phyloP scores from a whole-genome alignment of 2,329 filamentous ascomycete genomes.

The Colletotrichum liriopes region DNA sequence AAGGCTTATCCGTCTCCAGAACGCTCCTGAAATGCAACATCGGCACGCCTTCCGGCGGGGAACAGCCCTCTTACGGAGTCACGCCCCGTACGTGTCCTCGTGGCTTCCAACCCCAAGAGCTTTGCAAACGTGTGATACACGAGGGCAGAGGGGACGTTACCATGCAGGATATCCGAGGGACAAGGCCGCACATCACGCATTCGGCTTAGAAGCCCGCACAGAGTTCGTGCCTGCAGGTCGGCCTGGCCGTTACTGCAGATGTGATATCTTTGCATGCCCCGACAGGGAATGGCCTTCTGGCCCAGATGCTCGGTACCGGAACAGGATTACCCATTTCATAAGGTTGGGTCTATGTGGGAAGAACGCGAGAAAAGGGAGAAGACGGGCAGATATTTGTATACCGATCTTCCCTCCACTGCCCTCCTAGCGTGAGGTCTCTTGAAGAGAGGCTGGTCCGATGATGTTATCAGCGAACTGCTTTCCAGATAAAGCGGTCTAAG shows the following conservation, averaged over 20 bases:
- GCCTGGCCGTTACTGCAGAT: conserved; percentile 18
- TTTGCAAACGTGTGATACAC: conserved; percentile 6
- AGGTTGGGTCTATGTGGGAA: neutral
- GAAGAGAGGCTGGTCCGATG: conserved; percentile 2
- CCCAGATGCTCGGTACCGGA: conserved; percentile 31
- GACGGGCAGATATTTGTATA: conserved; percentile 11
- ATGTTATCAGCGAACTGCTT: conserved; percentile 27
- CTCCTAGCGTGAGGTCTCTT: neutral
- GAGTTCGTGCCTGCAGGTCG: conserved; percentile 24
- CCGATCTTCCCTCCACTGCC: conserved; percentile 26
- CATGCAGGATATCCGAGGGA: conserved; percentile 17
- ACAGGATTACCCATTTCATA: neutral
- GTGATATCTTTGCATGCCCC: conserved; percentile 13
- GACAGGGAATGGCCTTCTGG: conserved; percentile 27
- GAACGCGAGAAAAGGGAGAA: neutral
- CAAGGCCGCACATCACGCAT: conserved; percentile 5
- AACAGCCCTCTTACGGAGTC: neutral
- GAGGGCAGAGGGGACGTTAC: neutral
- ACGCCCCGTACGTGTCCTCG: conserved; percentile 13
- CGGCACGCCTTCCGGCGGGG: conserved; percentile 12
- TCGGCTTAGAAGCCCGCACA: conserved; percentile 7
- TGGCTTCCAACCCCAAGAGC: conserved; percentile 2
- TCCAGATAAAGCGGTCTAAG: conserved; percentile 31
- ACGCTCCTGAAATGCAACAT: conserved; percentile 35
- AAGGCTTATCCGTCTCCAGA: conserved; percentile 2